Evolutionary conservation across 2,329 filamentous ascomycete genomes (phyloP).

Genomic region (Talaromyces sp.): DNA sequence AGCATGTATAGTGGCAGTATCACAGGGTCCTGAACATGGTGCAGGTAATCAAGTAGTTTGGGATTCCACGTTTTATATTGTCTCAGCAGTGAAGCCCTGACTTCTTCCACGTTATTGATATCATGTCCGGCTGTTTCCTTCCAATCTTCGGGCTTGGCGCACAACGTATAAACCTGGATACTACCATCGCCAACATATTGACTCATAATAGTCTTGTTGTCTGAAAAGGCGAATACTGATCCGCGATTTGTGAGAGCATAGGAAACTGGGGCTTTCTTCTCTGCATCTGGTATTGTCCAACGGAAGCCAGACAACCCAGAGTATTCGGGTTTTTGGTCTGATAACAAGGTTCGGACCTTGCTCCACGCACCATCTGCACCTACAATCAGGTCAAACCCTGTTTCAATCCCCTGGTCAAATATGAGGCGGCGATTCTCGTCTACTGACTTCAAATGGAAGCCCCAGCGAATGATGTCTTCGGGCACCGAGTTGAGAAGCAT

Average conservation of each 20-base stretch:
- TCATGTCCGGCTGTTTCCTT: neutral
- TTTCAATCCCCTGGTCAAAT: slow-evolving; percentile 10
- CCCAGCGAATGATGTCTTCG: slow-evolving; percentile 15
- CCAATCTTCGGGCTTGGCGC: slow-evolving; percentile 7
- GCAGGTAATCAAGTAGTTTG: slow-evolving; percentile 13
- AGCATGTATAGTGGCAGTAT: slow-evolving; percentile 17
- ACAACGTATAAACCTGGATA: slow-evolving; percentile 6
- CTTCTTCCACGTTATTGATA: neutral
- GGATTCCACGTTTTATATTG: slow-evolving; percentile 7
- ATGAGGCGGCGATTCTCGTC: slow-evolving; percentile 3
- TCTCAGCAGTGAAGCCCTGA: neutral
- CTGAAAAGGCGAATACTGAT: slow-evolving; percentile 16
- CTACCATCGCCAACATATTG: slow-evolving; percentile 18
- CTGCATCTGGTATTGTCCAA: slow-evolving; percentile 16
- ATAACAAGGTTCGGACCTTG: slow-evolving; percentile 17
- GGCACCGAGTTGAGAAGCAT: slow-evolving; percentile 19
- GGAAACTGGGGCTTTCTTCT: slow-evolving; percentile 12
- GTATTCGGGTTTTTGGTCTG: slow-evolving; percentile 17
- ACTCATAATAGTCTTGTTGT: slow-evolving; percentile 13
- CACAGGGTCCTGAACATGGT: slow-evolving; percentile 7
- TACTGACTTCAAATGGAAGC: slow-evolving; percentile 11
- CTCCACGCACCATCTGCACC: slow-evolving; percentile 23
- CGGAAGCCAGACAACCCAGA: slow-evolving; percentile 14
- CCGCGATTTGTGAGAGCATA: slow-evolving; percentile 11
- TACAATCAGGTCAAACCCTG: slow-evolving; percentile 18